A percentile compares a stretch with the other conserved stretches of the same genome.
These are phyloP conservation scores for Albifimbria verrucaria DNA, from an alignment of 2,329 filamentous ascomycete genomes.

Conservation along the genomic window DNA sequence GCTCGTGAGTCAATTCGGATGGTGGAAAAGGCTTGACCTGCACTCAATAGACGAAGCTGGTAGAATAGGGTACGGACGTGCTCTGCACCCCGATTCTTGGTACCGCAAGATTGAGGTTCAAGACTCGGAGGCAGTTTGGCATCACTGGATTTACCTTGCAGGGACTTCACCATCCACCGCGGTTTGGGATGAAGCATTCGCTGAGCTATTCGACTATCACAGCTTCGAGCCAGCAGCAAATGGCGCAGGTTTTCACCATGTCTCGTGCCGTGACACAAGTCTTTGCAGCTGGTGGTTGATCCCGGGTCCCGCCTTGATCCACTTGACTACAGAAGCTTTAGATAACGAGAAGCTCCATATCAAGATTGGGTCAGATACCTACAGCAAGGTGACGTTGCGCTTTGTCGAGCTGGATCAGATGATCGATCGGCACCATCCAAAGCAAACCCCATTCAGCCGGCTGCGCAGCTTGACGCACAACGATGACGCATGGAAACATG, in stretches of 20 bases:
- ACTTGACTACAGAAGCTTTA: neutral
- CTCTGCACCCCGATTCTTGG: neutral
- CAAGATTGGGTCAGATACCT: neutral
- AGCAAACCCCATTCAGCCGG: neutral
- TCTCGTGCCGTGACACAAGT: neutral
- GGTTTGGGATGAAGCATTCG: neutral
- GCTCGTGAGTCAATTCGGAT: neutral
- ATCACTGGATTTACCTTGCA: neutral
- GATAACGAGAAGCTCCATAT: neutral
- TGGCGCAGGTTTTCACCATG: neutral
- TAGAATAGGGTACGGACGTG: neutral
- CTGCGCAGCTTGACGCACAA: neutral
- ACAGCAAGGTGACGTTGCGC: neutral
- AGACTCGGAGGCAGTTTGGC: neutral
- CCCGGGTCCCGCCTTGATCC: neutral
- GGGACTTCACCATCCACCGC: neutral
- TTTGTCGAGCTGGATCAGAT: neutral
- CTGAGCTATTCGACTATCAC: neutral
- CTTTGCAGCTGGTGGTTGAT: neutral
- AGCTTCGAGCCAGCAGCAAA: neutral
- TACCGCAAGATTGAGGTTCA: neutral
- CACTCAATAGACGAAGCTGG: neutral
- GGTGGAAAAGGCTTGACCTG: neutral
- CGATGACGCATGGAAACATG: neutral
- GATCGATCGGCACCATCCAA: neutral